phyloP scores from a whole-genome alignment of 2,329 filamentous ascomycete genomes.

The Penicillium corylophilum region DNA sequence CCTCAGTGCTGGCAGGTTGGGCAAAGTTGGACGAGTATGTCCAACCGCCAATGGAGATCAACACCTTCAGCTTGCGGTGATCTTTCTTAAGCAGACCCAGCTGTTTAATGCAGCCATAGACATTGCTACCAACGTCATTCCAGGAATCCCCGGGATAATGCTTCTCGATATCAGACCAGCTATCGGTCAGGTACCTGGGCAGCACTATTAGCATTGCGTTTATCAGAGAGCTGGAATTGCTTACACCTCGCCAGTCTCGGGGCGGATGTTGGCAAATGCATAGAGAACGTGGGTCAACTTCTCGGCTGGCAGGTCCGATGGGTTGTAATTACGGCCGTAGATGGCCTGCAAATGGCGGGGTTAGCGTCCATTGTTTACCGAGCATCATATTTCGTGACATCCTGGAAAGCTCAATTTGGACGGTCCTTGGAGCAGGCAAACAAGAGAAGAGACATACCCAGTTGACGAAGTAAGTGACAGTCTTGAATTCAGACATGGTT shows the following conservation, averaged over 20 bases:
- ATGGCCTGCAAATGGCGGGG: constrained; percentile 60
- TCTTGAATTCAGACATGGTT: constrained; percentile 32
- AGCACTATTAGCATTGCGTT: background rate
- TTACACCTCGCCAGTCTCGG: constrained; percentile 74
- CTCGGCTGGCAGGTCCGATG: constrained; percentile 76
- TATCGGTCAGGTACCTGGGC: constrained; percentile 58
- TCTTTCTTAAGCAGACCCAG: constrained; percentile 72
- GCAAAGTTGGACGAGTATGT: constrained; percentile 74
- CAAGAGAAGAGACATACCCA: constrained; percentile 35
- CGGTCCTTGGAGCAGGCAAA: background rate
- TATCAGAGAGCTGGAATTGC: background rate
- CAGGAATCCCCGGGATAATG: constrained; percentile 66
- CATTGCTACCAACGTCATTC: constrained; percentile 69
- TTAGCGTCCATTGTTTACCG: background rate
- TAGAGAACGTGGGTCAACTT: constrained; percentile 89
- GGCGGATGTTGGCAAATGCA: constrained; percentile 81
- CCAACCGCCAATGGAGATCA: constrained; percentile 83
- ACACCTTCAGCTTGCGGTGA: constrained; percentile 72
- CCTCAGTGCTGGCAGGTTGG: constrained; percentile 60
- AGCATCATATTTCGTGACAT: background rate
- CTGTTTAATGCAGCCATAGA: constrained; percentile 76
- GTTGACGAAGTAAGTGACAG: constrained; percentile 47
- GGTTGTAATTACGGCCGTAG: constrained; percentile 81
- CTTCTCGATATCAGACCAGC: constrained; percentile 67
- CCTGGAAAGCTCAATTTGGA: background rate